Base-by-base conservation (phyloP, 2,329 filamentous ascomycete species). In the Cladophialophora psammophila region DNA sequence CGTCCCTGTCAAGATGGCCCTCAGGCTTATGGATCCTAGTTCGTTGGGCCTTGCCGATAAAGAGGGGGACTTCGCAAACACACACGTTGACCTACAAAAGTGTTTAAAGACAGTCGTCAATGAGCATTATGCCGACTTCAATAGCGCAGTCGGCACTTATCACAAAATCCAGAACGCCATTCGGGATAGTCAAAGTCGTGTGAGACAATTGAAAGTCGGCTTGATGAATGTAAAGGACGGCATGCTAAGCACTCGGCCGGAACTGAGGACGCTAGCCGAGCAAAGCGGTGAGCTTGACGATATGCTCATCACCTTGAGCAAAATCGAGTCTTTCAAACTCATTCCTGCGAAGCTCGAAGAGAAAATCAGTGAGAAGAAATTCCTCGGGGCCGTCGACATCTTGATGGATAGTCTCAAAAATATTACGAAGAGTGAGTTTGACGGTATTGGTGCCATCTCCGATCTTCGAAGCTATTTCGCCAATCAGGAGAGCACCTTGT, bases 91-190 rank as follows among this genome's bases (percentile, higher is more conserved):
- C 76, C 87, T 99, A n/a, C 94, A 99, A 77, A 90, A 91, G 73
- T 94, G 94, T 9, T 84, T 99, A 65, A 97, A 97, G 79, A 89
- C 90, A 38, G 97, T 99, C 74, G 95, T 99, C 32, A 97, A 99
- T 78, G 94, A 99, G 81, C 94, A 99, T 76, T 94, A 99, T 76
- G 95, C 99, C 79, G 96, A 95, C 55, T 99, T 99, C 85, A 99
- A 98, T 81, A 97, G 93, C 79, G 97, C 94, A 59, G 98, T 99
- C 70, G 95, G 94, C 78, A 98, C 94, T 20, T 99, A 98, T 76
- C 96, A 99, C 83, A 97, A 96, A 80, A 99, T 99, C 69, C 95
- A 99, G 78, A 88, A 90, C 60, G 97, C 93, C 79, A 95, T 99
- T 71, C 91, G 94, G 74, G 85, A 88, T 59, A 97, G 93, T 15